Evolutionary conservation across 1,284 basidiomycete genomes (phyloP), one percentile per base, ranked within the genome.

Genomic region (Melampsora larici-populina): DNA sequence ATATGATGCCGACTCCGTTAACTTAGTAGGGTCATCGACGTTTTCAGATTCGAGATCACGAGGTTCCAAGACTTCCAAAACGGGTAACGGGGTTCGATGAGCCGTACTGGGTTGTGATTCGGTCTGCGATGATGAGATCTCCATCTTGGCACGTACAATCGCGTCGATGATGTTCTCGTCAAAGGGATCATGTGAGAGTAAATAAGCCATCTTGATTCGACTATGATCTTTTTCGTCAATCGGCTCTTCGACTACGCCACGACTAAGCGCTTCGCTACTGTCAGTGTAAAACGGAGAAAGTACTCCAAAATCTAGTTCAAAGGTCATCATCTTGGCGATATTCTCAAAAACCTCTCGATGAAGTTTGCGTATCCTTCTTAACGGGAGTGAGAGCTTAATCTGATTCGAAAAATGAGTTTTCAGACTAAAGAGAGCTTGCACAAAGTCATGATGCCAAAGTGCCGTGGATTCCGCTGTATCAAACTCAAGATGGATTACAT

Each of bases 361-460:
- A 18, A 81, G 66, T 46, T 78, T 79, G 36, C 79, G 75, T 74
- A 82, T 80, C 24, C 80, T 80, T 17, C 79, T 80, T 17, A 82
- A 80, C 0, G 82, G 82, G n/a, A 82, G 72, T 79, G 79, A 24
- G 80, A 80, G 79, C 80, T 81, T 60, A 80, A 80, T 73, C 79
- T 79, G 21, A 80, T 80, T 79, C 79, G 81, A 67, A 73, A 79
- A 24, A 79, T 79, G 49, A 66, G 78, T 75, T 79, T 82, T 60
- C 79, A 79, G 65, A 80, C 81, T 60, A 79, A 81, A 70, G 80
- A 80, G 55, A 80, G 78, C 79, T 13, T 62, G 29, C 18, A 78
- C 81, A 80, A 49, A 79, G 72, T 74, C 80, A 79, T 81, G 80
- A 81, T 70, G 80, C 81, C 70, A 81, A 49, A 24, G 77, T 74